Conservation (phyloP, 345 rosid species). For the Citrus cavaleriei region DNA sequence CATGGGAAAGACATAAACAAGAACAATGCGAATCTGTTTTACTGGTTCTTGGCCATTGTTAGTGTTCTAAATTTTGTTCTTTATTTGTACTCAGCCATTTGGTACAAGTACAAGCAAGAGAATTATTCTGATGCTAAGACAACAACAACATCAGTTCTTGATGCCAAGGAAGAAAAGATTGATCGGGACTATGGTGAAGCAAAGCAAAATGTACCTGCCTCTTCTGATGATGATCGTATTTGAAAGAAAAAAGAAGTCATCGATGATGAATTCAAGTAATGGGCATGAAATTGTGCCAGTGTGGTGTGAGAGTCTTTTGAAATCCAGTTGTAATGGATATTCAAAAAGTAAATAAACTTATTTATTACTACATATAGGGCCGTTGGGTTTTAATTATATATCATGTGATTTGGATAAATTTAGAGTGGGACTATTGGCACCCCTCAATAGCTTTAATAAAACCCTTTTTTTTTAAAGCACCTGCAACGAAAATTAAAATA, state of each 20-base stretch:
- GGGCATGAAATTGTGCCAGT: too few relatives aligned
- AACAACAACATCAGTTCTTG: neutral
- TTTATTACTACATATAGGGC: too few relatives aligned
- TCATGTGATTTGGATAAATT: too few relatives aligned
- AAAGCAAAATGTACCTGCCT: neutral
- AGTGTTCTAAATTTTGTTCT: constrained; percentile 31
- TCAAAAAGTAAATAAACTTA: neutral
- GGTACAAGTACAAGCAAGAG: constrained; percentile 43
- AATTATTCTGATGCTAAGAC: neutral
- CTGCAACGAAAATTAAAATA: too few relatives aligned
- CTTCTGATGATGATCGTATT: neutral
- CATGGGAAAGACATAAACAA: constrained; percentile 25
- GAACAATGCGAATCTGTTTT: constrained; percentile 40
- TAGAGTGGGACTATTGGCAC: too few relatives aligned
- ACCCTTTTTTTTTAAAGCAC: too few relatives aligned
- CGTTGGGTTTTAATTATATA: too few relatives aligned
- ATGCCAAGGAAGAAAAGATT: neutral
- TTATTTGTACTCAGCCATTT: constrained; percentile 30
- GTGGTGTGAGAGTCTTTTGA: neutral
- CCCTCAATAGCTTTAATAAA: too few relatives aligned
- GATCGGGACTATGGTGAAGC: neutral
- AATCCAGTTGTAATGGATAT: neutral
- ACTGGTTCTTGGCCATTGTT: constrained; percentile 40
- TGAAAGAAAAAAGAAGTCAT: neutral
- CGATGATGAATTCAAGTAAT: neutral